phyloP scores from a whole-genome alignment of 2,329 filamentous ascomycete genomes.

The Periconia sp. region DNA sequence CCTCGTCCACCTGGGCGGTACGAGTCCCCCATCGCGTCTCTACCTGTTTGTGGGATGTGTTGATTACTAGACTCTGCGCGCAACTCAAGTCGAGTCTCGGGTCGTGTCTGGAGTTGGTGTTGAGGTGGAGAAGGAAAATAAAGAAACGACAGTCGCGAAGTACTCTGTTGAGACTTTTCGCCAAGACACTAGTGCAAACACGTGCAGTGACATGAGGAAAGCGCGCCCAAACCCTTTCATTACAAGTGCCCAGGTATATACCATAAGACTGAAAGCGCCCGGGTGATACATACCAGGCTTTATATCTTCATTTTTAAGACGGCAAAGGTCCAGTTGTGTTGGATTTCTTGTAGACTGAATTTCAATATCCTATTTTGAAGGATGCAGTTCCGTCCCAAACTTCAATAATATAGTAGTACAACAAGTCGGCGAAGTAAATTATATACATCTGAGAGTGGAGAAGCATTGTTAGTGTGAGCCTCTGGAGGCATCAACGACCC shows the following conservation, averaged over 20 bases:
- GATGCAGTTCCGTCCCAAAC: not conserved
- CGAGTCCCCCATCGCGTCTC: conserved; percentile 27
- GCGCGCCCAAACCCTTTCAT: not conserved
- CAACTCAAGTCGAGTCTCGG: no score
- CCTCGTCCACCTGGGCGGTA: conserved; percentile 28
- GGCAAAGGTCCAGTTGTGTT: not conserved
- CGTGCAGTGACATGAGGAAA: conserved; percentile 1
- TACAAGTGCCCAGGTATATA: no score
- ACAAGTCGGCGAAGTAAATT: conserved; percentile 2
- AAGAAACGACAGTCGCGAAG: not conserved
- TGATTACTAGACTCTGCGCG: no score
- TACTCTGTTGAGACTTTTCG: not conserved
- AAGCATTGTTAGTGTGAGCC: conserved; percentile 9
- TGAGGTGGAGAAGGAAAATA: not conserved
- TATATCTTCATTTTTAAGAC: no score
- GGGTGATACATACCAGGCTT: no score
- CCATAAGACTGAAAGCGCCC: no score
- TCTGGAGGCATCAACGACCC: conserved; percentile 4
- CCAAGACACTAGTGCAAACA: conserved; percentile 1
- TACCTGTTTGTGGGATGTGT: not conserved
- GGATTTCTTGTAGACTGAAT: not conserved
- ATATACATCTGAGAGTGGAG: conserved; percentile 24
- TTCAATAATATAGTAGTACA: conserved; percentile 11
- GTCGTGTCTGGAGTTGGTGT: not conserved
- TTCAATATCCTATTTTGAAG: not conserved